Evolutionary conservation across 139 green algal species (phyloP).

Genomic region (Mychonastes homosphaera): DNA sequence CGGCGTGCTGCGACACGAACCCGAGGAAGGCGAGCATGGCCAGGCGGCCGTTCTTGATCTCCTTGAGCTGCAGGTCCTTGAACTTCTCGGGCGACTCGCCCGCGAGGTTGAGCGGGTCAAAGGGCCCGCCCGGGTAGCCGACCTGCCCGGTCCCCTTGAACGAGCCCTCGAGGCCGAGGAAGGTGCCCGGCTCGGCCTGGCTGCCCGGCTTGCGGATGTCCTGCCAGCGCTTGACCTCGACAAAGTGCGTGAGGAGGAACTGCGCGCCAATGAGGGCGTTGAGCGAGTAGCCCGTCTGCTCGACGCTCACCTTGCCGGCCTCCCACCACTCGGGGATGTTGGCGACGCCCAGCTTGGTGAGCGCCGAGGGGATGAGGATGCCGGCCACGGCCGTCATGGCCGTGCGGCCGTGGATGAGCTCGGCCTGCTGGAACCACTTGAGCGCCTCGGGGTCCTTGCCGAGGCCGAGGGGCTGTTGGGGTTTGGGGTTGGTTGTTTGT

Average conservation of each 20-base stretch:
- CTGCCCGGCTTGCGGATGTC: constrained; percentile 74
- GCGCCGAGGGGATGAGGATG: constrained; percentile 63
- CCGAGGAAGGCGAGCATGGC: constrained; percentile 54
- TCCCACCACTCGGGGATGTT: constrained; percentile 76
- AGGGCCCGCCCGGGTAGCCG: constrained; percentile 62
- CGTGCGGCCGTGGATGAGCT: constrained; percentile 78
- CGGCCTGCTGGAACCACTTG: constrained; percentile 69
- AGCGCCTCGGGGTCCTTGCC: constrained; percentile 64
- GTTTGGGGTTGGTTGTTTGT: too few relatives aligned
- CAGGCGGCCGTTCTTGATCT: constrained; percentile 64
- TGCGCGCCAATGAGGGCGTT: neutral
- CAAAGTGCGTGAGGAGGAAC: constrained; percentile 34
- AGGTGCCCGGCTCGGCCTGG: constrained; percentile 46
- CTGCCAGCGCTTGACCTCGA: constrained; percentile 73
- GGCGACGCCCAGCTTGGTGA: constrained; percentile 59
- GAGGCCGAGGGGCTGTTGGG: too few relatives aligned
- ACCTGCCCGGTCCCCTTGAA: constrained; percentile 48
- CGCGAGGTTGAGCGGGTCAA: constrained; percentile 65
- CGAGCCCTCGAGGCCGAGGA: constrained; percentile 56
- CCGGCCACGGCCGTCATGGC: constrained; percentile 83
- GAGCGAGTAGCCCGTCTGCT: constrained; percentile 21
- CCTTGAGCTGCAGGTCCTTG: constrained; percentile 51
- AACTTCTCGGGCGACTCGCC: constrained; percentile 27
- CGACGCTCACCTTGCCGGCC: constrained; percentile 53
- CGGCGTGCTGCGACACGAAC: constrained; percentile 51